Evolutionary conservation across 1,139 yeast genomes (phyloP).

Genomic region (Blastobotrys apis): DNA sequence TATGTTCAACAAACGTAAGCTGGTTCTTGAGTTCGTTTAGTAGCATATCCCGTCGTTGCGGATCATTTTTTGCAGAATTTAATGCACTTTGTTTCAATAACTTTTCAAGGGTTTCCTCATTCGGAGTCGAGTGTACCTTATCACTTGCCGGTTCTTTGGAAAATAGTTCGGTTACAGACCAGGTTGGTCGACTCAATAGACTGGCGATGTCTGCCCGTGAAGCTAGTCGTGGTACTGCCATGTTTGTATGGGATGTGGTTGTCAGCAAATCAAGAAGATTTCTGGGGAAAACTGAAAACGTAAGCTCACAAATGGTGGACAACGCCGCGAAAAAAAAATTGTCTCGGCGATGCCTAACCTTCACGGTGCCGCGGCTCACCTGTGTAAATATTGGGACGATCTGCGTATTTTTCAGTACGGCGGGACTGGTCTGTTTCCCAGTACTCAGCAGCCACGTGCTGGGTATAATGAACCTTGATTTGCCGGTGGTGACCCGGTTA

Average conservation of each 20-base stretch:
- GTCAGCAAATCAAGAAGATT: too few species aligned
- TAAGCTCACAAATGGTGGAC: too few species aligned
- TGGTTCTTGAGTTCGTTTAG: constrained; percentile 33
- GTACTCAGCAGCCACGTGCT: not conserved
- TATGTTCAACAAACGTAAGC: constrained; percentile 36
- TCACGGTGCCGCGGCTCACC: too few species aligned
- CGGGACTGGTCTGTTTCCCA: too few species aligned
- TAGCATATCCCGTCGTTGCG: constrained; percentile 22
- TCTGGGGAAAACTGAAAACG: too few species aligned
- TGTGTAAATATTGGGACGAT: too few species aligned
- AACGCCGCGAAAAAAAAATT: too few species aligned
- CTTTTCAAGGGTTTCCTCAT: constrained; percentile 25
- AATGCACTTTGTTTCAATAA: constrained; percentile 31
- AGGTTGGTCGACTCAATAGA: constrained; percentile 26
- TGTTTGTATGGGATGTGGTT: too few species aligned
- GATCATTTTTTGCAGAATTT: constrained; percentile 21
- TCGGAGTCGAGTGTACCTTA: constrained; percentile 18
- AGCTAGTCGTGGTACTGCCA: constrained; percentile 4
- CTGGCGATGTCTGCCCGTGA: constrained; percentile 18
- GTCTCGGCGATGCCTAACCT: too few species aligned
- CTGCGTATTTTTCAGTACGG: too few species aligned
- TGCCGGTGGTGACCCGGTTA: not conserved
- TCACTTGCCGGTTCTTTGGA: constrained; percentile 14
- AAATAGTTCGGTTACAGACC: constrained; percentile 29
- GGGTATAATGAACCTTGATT: not conserved